Base-by-base conservation (phyloP, 163 green algal genomes). In the Volvox carteri region DNA sequence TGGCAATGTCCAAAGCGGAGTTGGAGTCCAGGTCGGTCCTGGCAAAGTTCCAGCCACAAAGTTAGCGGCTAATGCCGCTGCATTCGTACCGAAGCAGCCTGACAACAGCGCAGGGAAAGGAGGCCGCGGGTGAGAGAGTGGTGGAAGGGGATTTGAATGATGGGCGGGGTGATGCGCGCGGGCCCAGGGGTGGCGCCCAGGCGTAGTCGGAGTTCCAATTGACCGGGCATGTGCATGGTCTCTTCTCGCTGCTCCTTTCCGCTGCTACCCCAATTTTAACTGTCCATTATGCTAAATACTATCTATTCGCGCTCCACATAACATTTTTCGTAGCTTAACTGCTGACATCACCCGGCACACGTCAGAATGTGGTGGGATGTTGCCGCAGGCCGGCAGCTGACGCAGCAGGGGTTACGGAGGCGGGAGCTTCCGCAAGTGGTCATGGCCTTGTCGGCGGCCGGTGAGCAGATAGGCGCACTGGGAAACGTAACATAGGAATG, bases 1-100 rank as follows among this genome's bases (percentile, higher is more conserved):
- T 60, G 44, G 48, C 18, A 37, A 68, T 39, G 44, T 14, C n/a
- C 75, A 86, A 9, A 18, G 25, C 1, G 54, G 33, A 6, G 48
- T 21, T 28, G 46, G 46, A 70, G 46, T 19, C 1, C 56, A 86
- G 21, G 58, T 37, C 4, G 41, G 39, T 37, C 21, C 56, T 42
- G 54, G 54, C 21, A 39, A 68, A 35, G 50, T n/a, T 5, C 14
- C 44, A n/a, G 6, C 60, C 0, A 78, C 81, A 4, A 87, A 87
- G 35, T 54, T 87, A 28, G 81, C 67, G 6, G 81, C 67, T 2
- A 80, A 54, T 14, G 81, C 81, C 0, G 65, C 48, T 4, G 65
- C 81, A 2, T 87, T 87, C 46, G 81, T 87, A 7, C 81, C 81
- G 21, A 87, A 87, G 65, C 60, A 86, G 60, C 42, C 46, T 0